These are phyloP conservation scores for Alternaria consortialis DNA, from an alignment of 2,329 filamentous ascomycete species.

Conservation along the genomic window DNA sequence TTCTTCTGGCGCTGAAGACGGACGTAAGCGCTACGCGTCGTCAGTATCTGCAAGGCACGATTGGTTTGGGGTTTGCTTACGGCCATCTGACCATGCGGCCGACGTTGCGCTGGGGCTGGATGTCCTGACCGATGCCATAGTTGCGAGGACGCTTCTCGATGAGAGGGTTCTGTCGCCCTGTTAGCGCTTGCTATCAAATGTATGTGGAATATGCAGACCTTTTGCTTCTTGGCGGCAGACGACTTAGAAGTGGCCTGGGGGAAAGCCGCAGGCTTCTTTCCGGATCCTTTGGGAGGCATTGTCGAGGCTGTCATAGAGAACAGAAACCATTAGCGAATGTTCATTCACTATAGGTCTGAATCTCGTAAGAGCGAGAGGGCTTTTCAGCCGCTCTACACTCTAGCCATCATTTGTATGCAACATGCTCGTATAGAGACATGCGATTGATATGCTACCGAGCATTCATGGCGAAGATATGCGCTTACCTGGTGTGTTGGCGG, in stretches of 20 bases:
- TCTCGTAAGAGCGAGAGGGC: slow-evolving; percentile 51
- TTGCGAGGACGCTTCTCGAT: slow-evolving; percentile 98
- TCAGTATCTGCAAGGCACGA: not conserved
- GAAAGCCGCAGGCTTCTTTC: slow-evolving; percentile 90
- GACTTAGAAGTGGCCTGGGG: slow-evolving; percentile 67
- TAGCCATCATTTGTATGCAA: slow-evolving; percentile 49
- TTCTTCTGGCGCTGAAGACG: slow-evolving; percentile 94
- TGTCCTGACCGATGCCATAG: slow-evolving; percentile 98
- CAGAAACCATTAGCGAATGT: slow-evolving; percentile 94
- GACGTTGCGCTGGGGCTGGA: slow-evolving; percentile 76
- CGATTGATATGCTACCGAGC: slow-evolving; percentile 46
- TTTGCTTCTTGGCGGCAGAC: slow-evolving; percentile 89
- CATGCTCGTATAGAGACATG: slow-evolving; percentile 44
- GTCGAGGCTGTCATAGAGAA: slow-evolving; percentile 99
- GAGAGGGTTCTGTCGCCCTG: slow-evolving; percentile 82
- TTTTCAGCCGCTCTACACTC: slow-evolving; percentile 50
- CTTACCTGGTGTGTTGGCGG: slow-evolving; percentile 51
- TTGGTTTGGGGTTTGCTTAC: not conserved
- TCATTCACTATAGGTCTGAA: slow-evolving; percentile 65
- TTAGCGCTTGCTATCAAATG: slow-evolving; percentile 30
- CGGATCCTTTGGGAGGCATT: slow-evolving; percentile 77
- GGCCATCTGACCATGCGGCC: slow-evolving; percentile 82
- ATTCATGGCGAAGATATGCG: slow-evolving; percentile 41
- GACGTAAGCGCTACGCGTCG: slow-evolving; percentile 69
- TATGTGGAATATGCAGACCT: slow-evolving; percentile 67